A percentile compares a stretch with the other conserved stretches of the same genome.
These are phyloP conservation scores for Cordyceps farinosa DNA, from an alignment of 2,329 filamentous ascomycete species.

Conservation along the genomic window DNA sequence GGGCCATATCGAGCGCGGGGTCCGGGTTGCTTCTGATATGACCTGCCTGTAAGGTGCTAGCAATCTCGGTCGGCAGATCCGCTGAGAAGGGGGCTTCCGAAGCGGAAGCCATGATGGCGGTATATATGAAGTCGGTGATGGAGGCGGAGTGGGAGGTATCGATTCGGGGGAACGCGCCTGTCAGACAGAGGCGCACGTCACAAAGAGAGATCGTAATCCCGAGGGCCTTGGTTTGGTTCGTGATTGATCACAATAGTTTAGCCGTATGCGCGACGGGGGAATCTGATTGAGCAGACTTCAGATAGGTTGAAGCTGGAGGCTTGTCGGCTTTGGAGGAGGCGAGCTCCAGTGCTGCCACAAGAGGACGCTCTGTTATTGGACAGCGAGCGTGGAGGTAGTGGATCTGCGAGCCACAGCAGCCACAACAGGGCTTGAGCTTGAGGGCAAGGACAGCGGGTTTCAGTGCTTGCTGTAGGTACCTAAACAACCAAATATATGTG, in stretches of 20 bases:
- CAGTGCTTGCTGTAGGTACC: too few species aligned
- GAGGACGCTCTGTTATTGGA: not conserved
- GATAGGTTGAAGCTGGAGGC: not conserved
- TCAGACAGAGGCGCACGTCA: not conserved
- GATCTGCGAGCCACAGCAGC: not conserved
- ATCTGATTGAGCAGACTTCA: not conserved
- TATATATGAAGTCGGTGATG: not conserved
- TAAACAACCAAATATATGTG: not conserved
- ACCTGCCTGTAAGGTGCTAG: conserved; percentile 75
- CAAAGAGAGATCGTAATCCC: not conserved
- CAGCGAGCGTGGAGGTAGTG: not conserved
- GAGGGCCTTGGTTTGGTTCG: not conserved
- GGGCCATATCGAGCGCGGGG: conserved; percentile 71
- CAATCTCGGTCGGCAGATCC: conserved; percentile 60
- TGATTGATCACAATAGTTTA: not conserved
- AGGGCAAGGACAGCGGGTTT: too few species aligned
- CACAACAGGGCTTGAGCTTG: not conserved
- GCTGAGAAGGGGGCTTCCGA: not conserved
- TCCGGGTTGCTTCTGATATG: conserved; percentile 73
- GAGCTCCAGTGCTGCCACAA: not conserved
- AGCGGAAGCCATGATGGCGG: conserved; percentile 47
- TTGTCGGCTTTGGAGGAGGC: not conserved
- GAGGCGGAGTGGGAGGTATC: not conserved
- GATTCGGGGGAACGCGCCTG: not conserved
- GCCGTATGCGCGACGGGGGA: not conserved